Evolutionary conservation across 305 asterid species (phyloP).

Genomic region (Rubia tinctorum): DNA sequence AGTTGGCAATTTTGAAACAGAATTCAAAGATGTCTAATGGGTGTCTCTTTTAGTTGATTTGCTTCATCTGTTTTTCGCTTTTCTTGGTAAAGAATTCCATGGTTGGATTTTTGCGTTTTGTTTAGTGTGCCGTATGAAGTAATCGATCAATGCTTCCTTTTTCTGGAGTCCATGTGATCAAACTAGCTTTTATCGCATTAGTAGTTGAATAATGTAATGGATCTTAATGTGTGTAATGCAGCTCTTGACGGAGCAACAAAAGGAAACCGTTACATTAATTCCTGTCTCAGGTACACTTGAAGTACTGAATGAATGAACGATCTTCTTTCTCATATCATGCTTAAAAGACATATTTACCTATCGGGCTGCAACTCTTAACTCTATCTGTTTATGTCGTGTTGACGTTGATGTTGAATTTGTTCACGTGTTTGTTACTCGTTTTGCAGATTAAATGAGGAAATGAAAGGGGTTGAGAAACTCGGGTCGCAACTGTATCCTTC

Average conservation of each 20-base stretch:
- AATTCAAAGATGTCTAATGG: background rate
- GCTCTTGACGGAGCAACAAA: conserved; percentile 94
- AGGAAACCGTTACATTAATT: conserved; percentile 87
- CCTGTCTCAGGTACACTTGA: conserved; percentile 73
- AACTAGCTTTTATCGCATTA: background rate
- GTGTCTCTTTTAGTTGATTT: background rate
- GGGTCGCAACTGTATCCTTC: conserved; percentile 86
- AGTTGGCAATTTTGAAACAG: background rate
- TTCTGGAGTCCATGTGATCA: background rate
- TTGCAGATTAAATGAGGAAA: conserved; percentile 92
- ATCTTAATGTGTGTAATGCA: conserved; percentile 29
- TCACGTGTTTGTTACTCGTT: no score
- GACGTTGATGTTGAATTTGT: no score
- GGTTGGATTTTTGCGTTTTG: background rate
- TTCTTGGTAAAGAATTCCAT: background rate
- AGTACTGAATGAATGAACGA: background rate
- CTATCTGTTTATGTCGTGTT: background rate
- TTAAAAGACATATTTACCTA: background rate
- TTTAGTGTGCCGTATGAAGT: background rate
- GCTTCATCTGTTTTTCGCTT: background rate
- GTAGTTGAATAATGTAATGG: background rate
- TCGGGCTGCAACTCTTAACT: background rate
- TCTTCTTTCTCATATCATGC: background rate
- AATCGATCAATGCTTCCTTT: conserved; percentile 10
- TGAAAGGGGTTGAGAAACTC: conserved; percentile 79